A percentile compares a stretch with the other conserved stretches of the same genome.
These are phyloP conservation scores for Orbilia quercus DNA, from an alignment of 2,329 filamentous ascomycete species.

Conservation along the genomic window DNA sequence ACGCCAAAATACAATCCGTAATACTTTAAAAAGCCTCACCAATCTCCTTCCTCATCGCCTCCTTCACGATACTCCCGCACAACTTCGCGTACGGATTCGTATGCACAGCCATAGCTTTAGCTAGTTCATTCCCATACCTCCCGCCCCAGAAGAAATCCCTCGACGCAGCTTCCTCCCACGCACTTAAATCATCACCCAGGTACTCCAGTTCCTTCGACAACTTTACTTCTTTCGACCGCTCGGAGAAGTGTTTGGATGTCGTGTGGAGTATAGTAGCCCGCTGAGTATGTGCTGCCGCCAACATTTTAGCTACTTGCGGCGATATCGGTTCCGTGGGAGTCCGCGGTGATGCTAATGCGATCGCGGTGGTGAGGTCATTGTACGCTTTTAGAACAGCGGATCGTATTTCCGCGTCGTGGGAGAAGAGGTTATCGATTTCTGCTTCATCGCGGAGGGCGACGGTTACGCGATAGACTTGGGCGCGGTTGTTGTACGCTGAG, in stretches of 20 bases:
- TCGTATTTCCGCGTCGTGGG: slow-evolving; percentile 22
- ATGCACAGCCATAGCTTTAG: slow-evolving; percentile 73
- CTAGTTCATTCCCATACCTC: slow-evolving; percentile 74
- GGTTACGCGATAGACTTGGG: slow-evolving; percentile 68
- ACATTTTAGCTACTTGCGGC: slow-evolving; percentile 72
- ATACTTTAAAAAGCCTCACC: slow-evolving; percentile 45
- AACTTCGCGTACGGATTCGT: slow-evolving; percentile 77
- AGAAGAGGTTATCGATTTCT: slow-evolving; percentile 68
- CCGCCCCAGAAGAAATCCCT: slow-evolving; percentile 74
- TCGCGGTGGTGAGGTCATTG: slow-evolving; percentile 64
- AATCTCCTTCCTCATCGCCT: slow-evolving; percentile 75
- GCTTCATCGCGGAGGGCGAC: slow-evolving; percentile 63
- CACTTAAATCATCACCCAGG: slow-evolving; percentile 63
- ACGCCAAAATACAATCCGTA: slow-evolving; percentile 3
- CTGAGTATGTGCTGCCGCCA: slow-evolving; percentile 78
- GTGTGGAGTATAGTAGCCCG: slow-evolving; percentile 73
- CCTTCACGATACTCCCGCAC: slow-evolving; percentile 75
- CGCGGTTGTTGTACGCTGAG: slow-evolving; percentile 79
- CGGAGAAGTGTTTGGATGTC: slow-evolving; percentile 67
- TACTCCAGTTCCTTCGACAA: slow-evolving; percentile 66
- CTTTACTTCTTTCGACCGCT: slow-evolving; percentile 60
- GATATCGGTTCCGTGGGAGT: slow-evolving; percentile 70
- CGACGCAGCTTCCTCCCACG: slow-evolving; percentile 69
- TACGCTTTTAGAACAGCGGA: slow-evolving; percentile 38
- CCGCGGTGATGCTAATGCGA: slow-evolving; percentile 70